Evolutionary conservation across 257 asterid species (phyloP).

Genomic region (Plantago elongata): DNA sequence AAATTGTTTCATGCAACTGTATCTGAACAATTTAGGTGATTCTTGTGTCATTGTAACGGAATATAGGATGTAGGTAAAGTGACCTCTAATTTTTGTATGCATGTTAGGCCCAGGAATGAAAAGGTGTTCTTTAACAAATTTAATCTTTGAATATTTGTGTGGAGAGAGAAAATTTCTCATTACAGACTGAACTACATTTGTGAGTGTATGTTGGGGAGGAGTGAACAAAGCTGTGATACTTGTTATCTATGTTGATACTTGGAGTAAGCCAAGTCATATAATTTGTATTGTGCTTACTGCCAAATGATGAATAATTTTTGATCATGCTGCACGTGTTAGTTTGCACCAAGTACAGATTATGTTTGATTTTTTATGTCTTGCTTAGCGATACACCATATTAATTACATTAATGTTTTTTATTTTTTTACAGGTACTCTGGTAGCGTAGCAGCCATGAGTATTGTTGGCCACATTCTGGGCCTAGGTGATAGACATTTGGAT

Average conservation of each 20-base stretch:
- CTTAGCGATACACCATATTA: not conserved
- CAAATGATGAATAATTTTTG: slow-evolving; percentile 16
- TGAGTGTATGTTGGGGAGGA: slow-evolving; percentile 11
- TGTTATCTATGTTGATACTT: slow-evolving; percentile 14
- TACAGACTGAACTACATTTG: slow-evolving; percentile 6
- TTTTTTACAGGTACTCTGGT: slow-evolving; percentile 77
- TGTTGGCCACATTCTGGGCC: slow-evolving; percentile 88
- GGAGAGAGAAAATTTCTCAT: slow-evolving; percentile 4
- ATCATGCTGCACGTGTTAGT: slow-evolving; percentile 2
- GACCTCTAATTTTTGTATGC: too few relatives aligned
- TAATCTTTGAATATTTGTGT: slow-evolving; percentile 8
- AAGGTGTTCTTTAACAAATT: slow-evolving; percentile 12
- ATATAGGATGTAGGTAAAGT: too few relatives aligned
- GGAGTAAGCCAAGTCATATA: slow-evolving; percentile 11
- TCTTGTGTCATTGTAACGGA: not conserved
- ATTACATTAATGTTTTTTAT: slow-evolving; percentile 6
- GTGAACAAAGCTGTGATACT: slow-evolving; percentile 5
- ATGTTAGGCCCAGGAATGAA: too few relatives aligned
- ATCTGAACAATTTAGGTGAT: slow-evolving; percentile 5
- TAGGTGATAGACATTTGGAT: slow-evolving; percentile 99
- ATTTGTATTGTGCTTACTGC: slow-evolving; percentile 15
- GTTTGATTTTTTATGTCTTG: slow-evolving; percentile 13
- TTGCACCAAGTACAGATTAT: slow-evolving; percentile 1
- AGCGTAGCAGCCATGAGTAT: slow-evolving; percentile 96
- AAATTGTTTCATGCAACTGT: not conserved